Base-by-base conservation (phyloP, 208 protist species). In the Trypanosoma theileri region DNA sequence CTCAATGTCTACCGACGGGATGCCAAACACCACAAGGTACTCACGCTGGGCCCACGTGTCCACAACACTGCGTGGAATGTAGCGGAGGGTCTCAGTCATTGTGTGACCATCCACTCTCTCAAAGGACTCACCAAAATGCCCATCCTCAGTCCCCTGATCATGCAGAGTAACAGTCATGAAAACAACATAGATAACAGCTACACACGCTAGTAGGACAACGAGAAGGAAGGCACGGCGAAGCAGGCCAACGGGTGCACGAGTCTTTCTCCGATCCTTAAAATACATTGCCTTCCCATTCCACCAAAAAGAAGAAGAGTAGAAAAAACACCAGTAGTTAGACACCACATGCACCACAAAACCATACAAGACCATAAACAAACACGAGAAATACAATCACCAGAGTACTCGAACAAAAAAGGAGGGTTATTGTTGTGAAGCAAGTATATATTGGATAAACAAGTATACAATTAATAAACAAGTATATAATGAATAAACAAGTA, bases 11-110 rank as follows among this genome's bases (percentile, higher is more conserved):
- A 66, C 68, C 8, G 81, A 77, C 10, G 74, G 77, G 35, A 86
- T 80, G n/a, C 77, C 81, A 16, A 86, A 59, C 57, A 82, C 77
- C 1, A 69, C 62, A 1, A 86, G 63, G 21, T 75, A 69, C 1
- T 61, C 28, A 7, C 60, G 60, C 17, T 50, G 14, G 3, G 44
- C 21, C 65, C 26, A 65, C 19, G 28, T 35, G 26, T 44, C 16
- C 16, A 64, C 56, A 51, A 54, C 31, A 54, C 41, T 31, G 3
- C 19, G 14, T 14, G 66, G 66, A 3, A 71, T 57, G 57, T 71
- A 61, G 12, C 16, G 16, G 10, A 69, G 3, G 4, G 65, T 22
- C 52, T 69, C 46, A 31, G n/a, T 3, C 10, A 48, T 17, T 3
- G 11, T 48, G 44, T 4, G 2, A 9, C 4, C 11, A 17, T 48